Conservation (phyloP, 2,329 filamentous ascomycete genomes). For the Fusarium sp. region DNA sequence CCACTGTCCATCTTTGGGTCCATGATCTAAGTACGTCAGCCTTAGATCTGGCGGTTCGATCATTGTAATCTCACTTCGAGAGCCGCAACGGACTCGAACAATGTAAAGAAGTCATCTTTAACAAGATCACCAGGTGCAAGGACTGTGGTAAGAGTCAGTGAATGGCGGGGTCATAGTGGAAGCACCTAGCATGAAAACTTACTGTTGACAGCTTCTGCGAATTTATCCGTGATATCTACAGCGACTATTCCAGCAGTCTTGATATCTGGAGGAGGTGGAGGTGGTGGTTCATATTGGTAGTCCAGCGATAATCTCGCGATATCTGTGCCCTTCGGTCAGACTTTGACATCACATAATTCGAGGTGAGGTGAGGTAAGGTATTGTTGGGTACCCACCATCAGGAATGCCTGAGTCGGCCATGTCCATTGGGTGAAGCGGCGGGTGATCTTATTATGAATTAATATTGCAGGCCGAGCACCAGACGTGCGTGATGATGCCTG, state of each 20-base stretch:
- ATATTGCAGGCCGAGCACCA: not conserved
- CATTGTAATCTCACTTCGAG: slow-evolving; percentile 69
- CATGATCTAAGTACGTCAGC: slow-evolving; percentile 79
- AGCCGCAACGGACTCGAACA: slow-evolving; percentile 93
- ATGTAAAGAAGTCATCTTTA: slow-evolving; percentile 93
- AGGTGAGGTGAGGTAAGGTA: slow-evolving; percentile 6
- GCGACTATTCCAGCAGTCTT: slow-evolving; percentile 64
- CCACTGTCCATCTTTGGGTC: slow-evolving; percentile 99
- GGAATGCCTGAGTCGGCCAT: slow-evolving; percentile 55
- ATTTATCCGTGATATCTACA: slow-evolving; percentile 69
- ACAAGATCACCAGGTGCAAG: slow-evolving; percentile 84
- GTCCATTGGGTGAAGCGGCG: slow-evolving; percentile 17
- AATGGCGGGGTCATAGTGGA: slow-evolving; percentile 26
- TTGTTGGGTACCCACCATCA: slow-evolving; percentile 51
- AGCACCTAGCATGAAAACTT: slow-evolving; percentile 40
- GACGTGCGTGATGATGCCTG: not conserved
- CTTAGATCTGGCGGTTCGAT: not conserved
- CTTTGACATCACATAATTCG: slow-evolving; percentile 27
- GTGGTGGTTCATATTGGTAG: slow-evolving; percentile 49
- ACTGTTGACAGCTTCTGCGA: slow-evolving; percentile 66
- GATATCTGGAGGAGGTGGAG: slow-evolving; percentile 55
- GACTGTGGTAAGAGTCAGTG: slow-evolving; percentile 61
- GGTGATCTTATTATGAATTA: slow-evolving; percentile 35
- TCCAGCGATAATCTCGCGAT: slow-evolving; percentile 58
- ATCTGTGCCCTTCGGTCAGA: slow-evolving; percentile 52